A percentile compares a stretch with the other conserved stretches of the same genome.
phyloP scores from a whole-genome alignment of 169 alveolate species.

The Babesia caballi region DNA sequence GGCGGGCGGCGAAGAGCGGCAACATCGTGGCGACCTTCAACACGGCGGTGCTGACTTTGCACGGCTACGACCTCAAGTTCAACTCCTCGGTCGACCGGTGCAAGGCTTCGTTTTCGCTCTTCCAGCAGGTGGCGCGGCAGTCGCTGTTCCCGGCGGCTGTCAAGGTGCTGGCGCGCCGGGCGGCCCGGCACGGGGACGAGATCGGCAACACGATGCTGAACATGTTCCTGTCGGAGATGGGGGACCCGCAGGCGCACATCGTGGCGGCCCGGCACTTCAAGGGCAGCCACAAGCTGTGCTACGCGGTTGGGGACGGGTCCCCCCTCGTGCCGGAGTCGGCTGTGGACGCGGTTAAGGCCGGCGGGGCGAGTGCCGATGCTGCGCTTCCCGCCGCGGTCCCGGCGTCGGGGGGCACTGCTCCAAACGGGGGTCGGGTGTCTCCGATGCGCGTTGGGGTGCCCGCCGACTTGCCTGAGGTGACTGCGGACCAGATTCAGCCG shows the following conservation, averaged over 20 bases:
- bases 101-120: constrained; percentile 65
- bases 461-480: too few species aligned
- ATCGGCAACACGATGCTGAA: constrained; percentile 76
- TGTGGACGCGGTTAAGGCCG: too few species aligned
- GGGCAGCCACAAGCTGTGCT: constrained; percentile 37
- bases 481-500: too few species aligned
- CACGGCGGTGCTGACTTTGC: constrained; percentile 79
- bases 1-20: constrained; percentile 79
- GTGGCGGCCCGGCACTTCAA: constrained; percentile 79
- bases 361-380: neutral
- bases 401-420: neutral
- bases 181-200: constrained; percentile 65
- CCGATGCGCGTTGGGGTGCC: neutral
- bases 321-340: too few species aligned
- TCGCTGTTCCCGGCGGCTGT: constrained; percentile 53
- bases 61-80: constrained; percentile 75
- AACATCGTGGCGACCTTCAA: constrained; percentile 79
- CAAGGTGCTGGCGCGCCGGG: constrained; percentile 46
- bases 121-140: constrained; percentile 68
- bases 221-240: constrained; percentile 82
- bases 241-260: constrained; percentile 80
- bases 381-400: neutral
- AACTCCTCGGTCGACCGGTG: constrained; percentile 70
- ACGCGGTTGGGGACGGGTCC: neutral
- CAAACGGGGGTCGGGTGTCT: neutral